A percentile compares a stretch with the other conserved stretches of the same genome.
Conservation (phyloP, 441 rosid species). For the Raphanus hybrid region DNA sequence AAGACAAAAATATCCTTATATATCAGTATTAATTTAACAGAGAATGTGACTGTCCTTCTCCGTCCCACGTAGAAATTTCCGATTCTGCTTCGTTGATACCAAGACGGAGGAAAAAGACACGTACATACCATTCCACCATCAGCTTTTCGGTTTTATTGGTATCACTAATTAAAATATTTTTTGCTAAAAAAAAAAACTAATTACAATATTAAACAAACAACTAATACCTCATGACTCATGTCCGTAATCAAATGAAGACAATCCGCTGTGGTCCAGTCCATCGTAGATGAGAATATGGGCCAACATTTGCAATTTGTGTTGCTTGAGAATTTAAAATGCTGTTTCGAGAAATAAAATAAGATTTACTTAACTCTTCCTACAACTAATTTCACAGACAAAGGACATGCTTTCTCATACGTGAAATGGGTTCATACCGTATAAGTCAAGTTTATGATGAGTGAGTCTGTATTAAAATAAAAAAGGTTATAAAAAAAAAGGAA, state of each 20-base stretch:
- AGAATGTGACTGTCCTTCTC: slow-evolving; percentile 37
- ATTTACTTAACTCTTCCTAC: neutral
- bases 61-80: slow-evolving; percentile 17
- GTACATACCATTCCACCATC: slow-evolving; percentile 32
- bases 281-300: slow-evolving; percentile 8
- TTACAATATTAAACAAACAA: neutral
- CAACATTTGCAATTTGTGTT: slow-evolving; percentile 20
- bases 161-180: neutral
- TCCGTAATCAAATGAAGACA: neutral
- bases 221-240: no score
- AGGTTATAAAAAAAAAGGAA: neutral
- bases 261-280: slow-evolving; percentile 35
- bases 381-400: neutral
- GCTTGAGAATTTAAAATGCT: neutral
- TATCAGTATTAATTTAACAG: neutral
- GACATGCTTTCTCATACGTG: neutral
- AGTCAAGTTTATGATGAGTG: slow-evolving; percentile 9
- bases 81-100: slow-evolving; percentile 32
- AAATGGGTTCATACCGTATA: slow-evolving; percentile 20
- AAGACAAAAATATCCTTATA: slow-evolving; percentile 42
- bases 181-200: no score
- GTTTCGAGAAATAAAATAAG: neutral
- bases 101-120: slow-evolving; percentile 37
- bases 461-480: neutral
- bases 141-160: slow-evolving; percentile 24